phyloP scores from a whole-genome alignment of 768 basidiomycete species.

The Amylocystis lapponica region DNA sequence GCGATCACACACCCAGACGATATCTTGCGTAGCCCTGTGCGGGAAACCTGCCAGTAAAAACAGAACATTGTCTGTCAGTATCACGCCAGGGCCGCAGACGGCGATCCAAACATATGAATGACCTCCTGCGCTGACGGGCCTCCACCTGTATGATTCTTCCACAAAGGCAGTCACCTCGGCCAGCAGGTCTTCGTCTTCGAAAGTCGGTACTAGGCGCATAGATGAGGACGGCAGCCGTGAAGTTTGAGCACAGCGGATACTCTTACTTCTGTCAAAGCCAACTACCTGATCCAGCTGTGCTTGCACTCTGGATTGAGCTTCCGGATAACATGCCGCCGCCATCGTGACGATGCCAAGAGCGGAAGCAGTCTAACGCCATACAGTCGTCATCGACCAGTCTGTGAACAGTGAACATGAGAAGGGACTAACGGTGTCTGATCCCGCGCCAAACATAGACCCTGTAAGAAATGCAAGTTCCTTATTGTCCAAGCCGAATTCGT shows the following conservation, averaged over 20 bases:
- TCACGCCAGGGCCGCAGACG: background rate
- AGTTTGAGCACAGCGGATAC: background rate
- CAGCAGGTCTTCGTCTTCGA: constrained; percentile 30
- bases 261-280: constrained; percentile 28
- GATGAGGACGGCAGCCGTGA: background rate
- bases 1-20: constrained; percentile 44
- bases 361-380: constrained; percentile 25
- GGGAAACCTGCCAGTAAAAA: constrained; percentile 50
- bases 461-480: constrained; percentile 33
- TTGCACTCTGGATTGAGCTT: constrained; percentile 28
- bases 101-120: background rate
- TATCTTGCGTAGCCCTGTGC: constrained; percentile 59
- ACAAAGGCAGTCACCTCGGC: constrained; percentile 35
- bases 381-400: background rate
- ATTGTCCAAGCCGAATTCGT: constrained; percentile 24
- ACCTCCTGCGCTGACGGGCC: constrained; percentile 32
- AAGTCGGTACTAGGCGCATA: constrained; percentile 29
- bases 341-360: constrained; percentile 25
- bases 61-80: no score
- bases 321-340: constrained; percentile 32
- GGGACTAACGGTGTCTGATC: constrained; percentile 32
- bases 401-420: background rate
- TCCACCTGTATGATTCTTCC: constrained; percentile 36
- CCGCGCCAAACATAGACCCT: constrained; percentile 38
- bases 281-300: constrained; percentile 32